phyloP scores from a whole-genome alignment of 805 yeast genomes.

The Ogataea kodamae region DNA sequence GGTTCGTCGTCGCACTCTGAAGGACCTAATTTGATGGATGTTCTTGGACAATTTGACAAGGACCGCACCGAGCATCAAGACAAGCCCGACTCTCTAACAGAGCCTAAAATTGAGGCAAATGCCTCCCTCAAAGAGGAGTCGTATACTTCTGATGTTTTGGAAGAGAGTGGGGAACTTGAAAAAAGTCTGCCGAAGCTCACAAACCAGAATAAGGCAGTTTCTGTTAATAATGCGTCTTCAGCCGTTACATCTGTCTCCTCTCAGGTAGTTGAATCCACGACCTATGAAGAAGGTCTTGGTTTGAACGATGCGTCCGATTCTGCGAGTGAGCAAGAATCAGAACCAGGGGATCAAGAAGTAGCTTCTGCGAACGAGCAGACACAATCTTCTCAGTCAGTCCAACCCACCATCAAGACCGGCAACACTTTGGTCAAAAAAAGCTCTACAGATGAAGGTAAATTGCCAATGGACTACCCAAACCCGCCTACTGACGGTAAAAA shows the following conservation, averaged over 20 bases:
- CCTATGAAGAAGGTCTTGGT: slow-evolving; percentile 21
- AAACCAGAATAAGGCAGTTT: background rate
- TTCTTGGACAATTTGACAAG: slow-evolving; percentile 20
- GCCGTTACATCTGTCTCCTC: background rate
- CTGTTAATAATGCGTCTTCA: background rate
- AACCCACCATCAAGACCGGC: too few relatives aligned
- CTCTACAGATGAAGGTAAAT: slow-evolving; percentile 1
- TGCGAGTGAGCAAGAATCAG: slow-evolving; percentile 8
- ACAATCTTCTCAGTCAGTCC: too few relatives aligned
- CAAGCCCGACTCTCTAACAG: slow-evolving; percentile 5
- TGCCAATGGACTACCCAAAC: slow-evolving; percentile 24
- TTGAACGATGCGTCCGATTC: slow-evolving; percentile 19
- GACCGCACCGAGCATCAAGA: slow-evolving; percentile 5
- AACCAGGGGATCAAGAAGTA: slow-evolving; percentile 1
- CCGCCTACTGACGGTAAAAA: slow-evolving; percentile 30
- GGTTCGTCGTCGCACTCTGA: slow-evolving; percentile 11
- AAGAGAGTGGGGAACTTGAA: background rate
- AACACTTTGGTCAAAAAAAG: too few relatives aligned
- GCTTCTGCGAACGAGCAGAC: background rate
- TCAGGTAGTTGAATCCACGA: slow-evolving; percentile 23
- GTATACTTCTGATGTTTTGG: background rate
- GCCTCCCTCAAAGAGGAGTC: slow-evolving; percentile 1
- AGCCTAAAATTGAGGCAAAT: slow-evolving; percentile 1
- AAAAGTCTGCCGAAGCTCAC: slow-evolving; percentile 1
- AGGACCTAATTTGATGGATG: slow-evolving; percentile 16